These are phyloP conservation scores for Aspergillus pseudoglaucus DNA, from an alignment of 2,329 filamentous ascomycete genomes.

Conservation along the genomic window DNA sequence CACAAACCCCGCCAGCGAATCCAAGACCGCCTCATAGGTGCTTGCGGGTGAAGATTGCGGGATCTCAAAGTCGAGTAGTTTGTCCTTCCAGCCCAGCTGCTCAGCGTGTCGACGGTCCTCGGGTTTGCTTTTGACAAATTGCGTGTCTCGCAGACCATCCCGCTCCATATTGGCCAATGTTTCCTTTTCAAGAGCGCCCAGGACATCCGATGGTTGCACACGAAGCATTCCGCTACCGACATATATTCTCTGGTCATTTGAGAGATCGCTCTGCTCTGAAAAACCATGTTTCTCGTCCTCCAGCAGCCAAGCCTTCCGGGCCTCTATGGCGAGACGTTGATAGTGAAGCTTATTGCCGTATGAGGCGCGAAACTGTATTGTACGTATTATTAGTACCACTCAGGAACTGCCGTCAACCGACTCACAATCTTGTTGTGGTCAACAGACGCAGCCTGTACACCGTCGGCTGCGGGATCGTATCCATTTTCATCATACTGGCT, in stretches of 20 bases:
- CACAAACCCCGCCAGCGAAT: too few relatives aligned
- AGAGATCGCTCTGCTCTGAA: not conserved
- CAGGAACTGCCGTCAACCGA: not conserved
- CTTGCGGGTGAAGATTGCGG: not conserved
- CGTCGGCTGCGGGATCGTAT: not conserved
- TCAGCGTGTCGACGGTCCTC: constrained; percentile 9
- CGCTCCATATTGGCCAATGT: constrained; percentile 12
- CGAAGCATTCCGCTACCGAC: constrained; percentile 13
- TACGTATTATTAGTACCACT: not conserved
- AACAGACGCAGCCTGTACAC: not conserved
- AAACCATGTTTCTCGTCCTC: not conserved
- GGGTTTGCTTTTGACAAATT: constrained; percentile 10
- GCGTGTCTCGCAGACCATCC: constrained; percentile 5
- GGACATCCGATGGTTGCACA: constrained; percentile 9
- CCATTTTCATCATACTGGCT: not conserved
- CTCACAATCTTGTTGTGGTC: not conserved
- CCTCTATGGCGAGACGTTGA: not conserved
- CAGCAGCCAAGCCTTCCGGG: not conserved
- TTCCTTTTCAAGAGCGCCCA: constrained; percentile 10
- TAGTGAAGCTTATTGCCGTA: not conserved
- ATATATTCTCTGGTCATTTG: constrained; percentile 2
- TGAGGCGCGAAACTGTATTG: not conserved
- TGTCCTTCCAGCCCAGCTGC: constrained; percentile 9
- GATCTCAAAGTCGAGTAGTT: constrained; percentile 10
- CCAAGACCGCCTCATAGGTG: too few relatives aligned